Percentiles rank a stretch among this genome's conserved stretches.
Conservation (phyloP, 768 basidiomycete species). For the Russula sp. region DNA sequence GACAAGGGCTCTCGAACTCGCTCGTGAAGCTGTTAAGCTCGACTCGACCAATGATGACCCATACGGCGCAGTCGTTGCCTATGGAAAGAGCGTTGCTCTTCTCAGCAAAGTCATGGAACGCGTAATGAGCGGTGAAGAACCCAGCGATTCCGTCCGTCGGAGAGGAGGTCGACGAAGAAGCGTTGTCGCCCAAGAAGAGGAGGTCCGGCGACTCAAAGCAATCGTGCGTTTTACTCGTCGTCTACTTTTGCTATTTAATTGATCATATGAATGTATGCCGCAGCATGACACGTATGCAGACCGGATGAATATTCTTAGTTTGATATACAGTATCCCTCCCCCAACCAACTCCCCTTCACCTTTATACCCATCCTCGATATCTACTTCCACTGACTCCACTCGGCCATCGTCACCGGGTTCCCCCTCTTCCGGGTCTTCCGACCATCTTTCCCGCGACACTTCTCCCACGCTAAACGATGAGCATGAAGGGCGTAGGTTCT, state of each 20-base stretch:
- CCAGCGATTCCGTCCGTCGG: conserved; percentile 54
- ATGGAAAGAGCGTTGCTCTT: conserved; percentile 78
- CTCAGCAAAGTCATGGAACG: conserved; percentile 91
- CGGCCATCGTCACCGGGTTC: conserved; percentile 47
- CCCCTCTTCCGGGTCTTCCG: conserved; percentile 45
- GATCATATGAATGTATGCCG: conserved; percentile 6
- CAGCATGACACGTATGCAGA: conserved; percentile 96
- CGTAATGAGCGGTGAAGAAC: conserved; percentile 80
- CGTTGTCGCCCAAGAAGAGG: conserved; percentile 87
- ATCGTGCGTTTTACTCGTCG: conserved; percentile 58
- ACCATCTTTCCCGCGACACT: conserved; percentile 32
- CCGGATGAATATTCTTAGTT: conserved; percentile 86
- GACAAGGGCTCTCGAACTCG: conserved; percentile 79
- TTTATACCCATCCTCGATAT: conserved; percentile 40
- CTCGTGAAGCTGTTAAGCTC: conserved; percentile 83
- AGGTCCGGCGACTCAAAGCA: conserved; percentile 77
- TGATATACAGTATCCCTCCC: conserved; percentile 82
- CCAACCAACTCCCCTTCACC: conserved; percentile 60
- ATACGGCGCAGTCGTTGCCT: conserved; percentile 82
- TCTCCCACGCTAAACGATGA: conserved; percentile 28
- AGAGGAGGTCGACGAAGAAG: conserved; percentile 62
- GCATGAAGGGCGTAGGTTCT: conserved; percentile 21
- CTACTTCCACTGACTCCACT: conserved; percentile 46
- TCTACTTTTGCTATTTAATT: background rate
- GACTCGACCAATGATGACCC: conserved; percentile 88